Evolutionary conservation across 83 land plant species (phyloP).

Genomic region (Isoetes engelmannii): DNA sequence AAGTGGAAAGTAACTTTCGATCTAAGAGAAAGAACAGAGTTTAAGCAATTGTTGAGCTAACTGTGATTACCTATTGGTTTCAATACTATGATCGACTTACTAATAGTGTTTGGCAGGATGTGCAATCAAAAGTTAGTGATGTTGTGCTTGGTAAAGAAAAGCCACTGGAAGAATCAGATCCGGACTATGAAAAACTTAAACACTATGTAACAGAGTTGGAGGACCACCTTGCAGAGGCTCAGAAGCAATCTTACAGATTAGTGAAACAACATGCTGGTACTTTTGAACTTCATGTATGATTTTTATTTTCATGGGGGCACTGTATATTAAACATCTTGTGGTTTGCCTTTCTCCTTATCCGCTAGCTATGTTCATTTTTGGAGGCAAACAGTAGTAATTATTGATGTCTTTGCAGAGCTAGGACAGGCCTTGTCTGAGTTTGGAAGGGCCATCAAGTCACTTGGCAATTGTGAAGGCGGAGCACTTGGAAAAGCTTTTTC

Average conservation of each 20-base stretch:
- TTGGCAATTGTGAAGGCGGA: constrained; percentile 81
- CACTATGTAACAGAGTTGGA: constrained; percentile 82
- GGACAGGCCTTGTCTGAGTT: constrained; percentile 84
- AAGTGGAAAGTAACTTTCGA: too few species aligned
- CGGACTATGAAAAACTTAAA: constrained; percentile 89
- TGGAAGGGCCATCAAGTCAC: constrained; percentile 76
- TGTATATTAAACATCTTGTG: neutral
- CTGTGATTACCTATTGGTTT: too few species aligned
- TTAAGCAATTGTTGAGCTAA: too few species aligned
- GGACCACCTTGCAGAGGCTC: constrained; percentile 88
- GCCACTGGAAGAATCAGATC: constrained; percentile 78
- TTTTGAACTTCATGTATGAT: neutral
- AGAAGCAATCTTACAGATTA: constrained; percentile 80
- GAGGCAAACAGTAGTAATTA: neutral
- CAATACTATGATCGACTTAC: too few species aligned
- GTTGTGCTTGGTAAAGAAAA: constrained; percentile 94
- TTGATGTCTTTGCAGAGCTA: constrained; percentile 43
- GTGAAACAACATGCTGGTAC: constrained; percentile 92
- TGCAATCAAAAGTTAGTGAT: constrained; percentile 89
- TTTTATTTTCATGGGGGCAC: neutral
- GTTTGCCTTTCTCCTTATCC: neutral
- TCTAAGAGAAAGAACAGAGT: too few species aligned
- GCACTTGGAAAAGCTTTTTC: constrained; percentile 73
- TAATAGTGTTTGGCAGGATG: constrained; percentile 52
- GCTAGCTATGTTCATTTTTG: neutral